A percentile compares a stretch with the other conserved stretches of the same genome.
Evolutionary conservation across 441 rosid species (phyloP).

Genomic region (Theobroma grandiflorum): DNA sequence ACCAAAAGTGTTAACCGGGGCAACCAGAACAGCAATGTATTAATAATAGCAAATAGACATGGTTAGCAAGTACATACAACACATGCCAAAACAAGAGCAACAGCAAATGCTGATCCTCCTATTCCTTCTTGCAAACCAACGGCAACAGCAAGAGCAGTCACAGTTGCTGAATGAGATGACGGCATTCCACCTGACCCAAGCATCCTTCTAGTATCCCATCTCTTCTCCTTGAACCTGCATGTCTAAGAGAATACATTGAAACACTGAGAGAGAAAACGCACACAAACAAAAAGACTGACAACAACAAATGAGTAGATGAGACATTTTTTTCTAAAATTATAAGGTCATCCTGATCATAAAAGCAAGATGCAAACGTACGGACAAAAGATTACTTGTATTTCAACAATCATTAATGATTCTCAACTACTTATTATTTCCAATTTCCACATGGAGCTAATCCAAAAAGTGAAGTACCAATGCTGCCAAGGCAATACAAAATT

Average conservation of each 20-base stretch:
- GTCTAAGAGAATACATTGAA: slow-evolving; percentile 23
- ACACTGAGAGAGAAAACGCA: slow-evolving; percentile 8
- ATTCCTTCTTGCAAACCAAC: slow-evolving; percentile 43
- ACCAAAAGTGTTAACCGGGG: background rate
- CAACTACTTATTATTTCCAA: background rate
- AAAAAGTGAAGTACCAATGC: background rate
- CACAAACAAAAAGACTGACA: background rate
- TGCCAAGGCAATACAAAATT: background rate
- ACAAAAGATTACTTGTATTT: background rate
- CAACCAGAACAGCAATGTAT: slow-evolving; percentile 3
- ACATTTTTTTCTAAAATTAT: background rate
- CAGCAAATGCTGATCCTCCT: slow-evolving; percentile 36
- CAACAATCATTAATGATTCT: background rate
- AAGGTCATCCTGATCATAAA: background rate
- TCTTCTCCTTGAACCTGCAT: slow-evolving; percentile 43
- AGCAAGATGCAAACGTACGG: background rate
- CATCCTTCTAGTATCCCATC: slow-evolving; percentile 33
- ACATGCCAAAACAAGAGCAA: slow-evolving; percentile 38
- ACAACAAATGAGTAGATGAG: background rate
- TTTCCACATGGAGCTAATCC: background rate
- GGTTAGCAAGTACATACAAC: slow-evolving; percentile 41
- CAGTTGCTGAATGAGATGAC: slow-evolving; percentile 47
- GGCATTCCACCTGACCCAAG: slow-evolving; percentile 50
- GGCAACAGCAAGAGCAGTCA: slow-evolving; percentile 42
- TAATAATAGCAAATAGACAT: slow-evolving; percentile 30